Conservation (phyloP, 805 yeast species). For the Kodamaea jinghongensis region DNA sequence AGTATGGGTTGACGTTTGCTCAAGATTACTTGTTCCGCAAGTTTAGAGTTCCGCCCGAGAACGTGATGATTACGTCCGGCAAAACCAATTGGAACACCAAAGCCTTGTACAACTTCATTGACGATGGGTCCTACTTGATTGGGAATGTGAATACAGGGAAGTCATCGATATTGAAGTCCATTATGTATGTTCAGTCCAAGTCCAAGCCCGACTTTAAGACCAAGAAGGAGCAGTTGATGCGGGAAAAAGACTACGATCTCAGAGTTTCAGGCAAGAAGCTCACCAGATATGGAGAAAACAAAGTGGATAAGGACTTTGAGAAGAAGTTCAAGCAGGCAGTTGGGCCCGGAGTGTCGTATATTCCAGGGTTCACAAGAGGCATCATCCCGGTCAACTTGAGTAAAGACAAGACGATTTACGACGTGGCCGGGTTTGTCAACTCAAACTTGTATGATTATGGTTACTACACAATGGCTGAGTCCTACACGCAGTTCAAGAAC, state of each 20-base stretch:
- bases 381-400: conserved; percentile 32
- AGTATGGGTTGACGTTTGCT: conserved; percentile 28
- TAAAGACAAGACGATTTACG: conserved; percentile 34
- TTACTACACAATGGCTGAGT: conserved; percentile 21
- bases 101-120: conserved; percentile 35
- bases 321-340: conserved; percentile 22
- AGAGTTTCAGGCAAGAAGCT: conserved; percentile 11
- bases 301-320: conserved; percentile 10
- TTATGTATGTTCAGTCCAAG: conserved; percentile 26
- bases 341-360: conserved; percentile 47
- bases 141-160: conserved; percentile 75
- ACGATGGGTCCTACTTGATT: conserved; percentile 46
- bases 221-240: conserved; percentile 10
- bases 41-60: conserved; percentile 31
- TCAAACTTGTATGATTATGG: conserved; percentile 3
- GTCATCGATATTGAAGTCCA: conserved; percentile 53
- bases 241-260: conserved; percentile 18
- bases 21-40: conserved; percentile 33
- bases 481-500: conserved; percentile 22
- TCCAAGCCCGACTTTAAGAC: conserved; percentile 6
- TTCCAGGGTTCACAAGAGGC: conserved; percentile 74
- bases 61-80: conserved; percentile 51
- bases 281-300: conserved; percentile 7
- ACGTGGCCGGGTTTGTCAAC: conserved; percentile 47
- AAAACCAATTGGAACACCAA: conserved; percentile 51